Conservation (phyloP, 2,329 filamentous ascomycete species). For the Trichoderma arundinaceum region DNA sequence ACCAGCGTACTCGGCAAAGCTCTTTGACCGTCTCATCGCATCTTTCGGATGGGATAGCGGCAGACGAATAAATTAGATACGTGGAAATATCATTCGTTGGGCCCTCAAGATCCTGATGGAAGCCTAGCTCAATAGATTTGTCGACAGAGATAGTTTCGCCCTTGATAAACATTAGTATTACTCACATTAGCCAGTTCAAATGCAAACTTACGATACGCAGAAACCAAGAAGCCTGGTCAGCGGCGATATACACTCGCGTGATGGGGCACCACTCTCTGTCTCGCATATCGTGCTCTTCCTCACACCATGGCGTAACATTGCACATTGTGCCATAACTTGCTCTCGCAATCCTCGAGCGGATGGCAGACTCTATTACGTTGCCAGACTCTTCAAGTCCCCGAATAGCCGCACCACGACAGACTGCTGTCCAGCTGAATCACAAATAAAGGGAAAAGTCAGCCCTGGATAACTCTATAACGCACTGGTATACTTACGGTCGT, state of each 20-base stretch:
- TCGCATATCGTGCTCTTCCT: background rate
- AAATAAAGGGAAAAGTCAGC: background rate
- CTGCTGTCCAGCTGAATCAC: constrained; percentile 44
- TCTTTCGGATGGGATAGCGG: background rate
- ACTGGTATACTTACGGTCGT: constrained; percentile 43
- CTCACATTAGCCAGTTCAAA: background rate
- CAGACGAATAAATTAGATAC: constrained; percentile 29
- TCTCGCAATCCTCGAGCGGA: constrained; percentile 39
- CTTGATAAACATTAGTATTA: constrained; percentile 6
- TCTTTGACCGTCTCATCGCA: constrained; percentile 31
- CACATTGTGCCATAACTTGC: constrained; percentile 38
- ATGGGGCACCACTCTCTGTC: constrained; percentile 34
- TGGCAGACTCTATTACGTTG: background rate
- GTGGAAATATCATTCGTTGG: constrained; percentile 27
- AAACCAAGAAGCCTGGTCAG: constrained; percentile 42
- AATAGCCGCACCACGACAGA: constrained; percentile 45
- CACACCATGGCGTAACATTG: background rate
- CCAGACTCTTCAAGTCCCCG: constrained; percentile 34
- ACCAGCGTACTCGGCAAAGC: constrained; percentile 32
- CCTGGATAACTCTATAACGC: too few relatives aligned
- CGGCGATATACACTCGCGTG: background rate
- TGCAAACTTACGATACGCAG: constrained; percentile 31
- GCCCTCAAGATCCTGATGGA: constrained; percentile 32
- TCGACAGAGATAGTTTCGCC: constrained; percentile 15
- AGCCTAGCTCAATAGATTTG: constrained; percentile 2